Conservation (phyloP, 1,284 basidiomycete genomes). For the Malassezia pachydermatis region DNA sequence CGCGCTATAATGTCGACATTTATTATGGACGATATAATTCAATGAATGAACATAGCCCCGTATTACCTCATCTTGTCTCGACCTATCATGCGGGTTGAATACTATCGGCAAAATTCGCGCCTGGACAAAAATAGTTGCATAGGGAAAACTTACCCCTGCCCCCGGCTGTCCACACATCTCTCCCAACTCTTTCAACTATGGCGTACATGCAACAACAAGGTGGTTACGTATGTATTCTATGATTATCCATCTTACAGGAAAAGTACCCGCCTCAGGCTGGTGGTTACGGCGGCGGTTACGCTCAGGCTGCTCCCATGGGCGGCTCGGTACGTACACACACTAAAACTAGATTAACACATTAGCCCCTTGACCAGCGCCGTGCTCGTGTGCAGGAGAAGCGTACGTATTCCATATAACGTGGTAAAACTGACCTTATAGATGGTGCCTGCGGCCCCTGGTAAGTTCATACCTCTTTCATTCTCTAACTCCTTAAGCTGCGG, state of each 20-base stretch:
- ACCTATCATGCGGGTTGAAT: no score
- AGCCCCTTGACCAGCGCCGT: conserved; percentile 12
- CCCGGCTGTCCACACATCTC: background rate
- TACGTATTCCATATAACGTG: conserved; percentile 7
- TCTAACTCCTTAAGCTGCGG: conserved; percentile 12
- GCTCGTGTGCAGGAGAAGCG: conserved; percentile 17
- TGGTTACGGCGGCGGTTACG: conserved; percentile 12
- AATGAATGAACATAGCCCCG: no score
- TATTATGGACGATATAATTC: no score
- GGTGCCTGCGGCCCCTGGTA: conserved; percentile 19
- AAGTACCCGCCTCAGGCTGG: conserved; percentile 19
- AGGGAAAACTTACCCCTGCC: no score
- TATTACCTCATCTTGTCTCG: no score
- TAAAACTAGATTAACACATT: background rate
- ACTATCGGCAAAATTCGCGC: no score
- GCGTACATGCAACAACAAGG: conserved; percentile 13
- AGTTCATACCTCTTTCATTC: background rate
- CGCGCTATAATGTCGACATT: no score
- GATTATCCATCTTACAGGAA: background rate
- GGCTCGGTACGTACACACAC: conserved; percentile 7
- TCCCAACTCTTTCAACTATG: background rate
- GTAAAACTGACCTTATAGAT: conserved; percentile 8
- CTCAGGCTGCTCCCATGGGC: conserved; percentile 14
- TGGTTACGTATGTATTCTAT: conserved; percentile 12
- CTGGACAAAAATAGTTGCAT: no score